phyloP scores from a whole-genome alignment of 2,329 filamentous ascomycete species.

The Colletotrichum costaricense region DNA sequence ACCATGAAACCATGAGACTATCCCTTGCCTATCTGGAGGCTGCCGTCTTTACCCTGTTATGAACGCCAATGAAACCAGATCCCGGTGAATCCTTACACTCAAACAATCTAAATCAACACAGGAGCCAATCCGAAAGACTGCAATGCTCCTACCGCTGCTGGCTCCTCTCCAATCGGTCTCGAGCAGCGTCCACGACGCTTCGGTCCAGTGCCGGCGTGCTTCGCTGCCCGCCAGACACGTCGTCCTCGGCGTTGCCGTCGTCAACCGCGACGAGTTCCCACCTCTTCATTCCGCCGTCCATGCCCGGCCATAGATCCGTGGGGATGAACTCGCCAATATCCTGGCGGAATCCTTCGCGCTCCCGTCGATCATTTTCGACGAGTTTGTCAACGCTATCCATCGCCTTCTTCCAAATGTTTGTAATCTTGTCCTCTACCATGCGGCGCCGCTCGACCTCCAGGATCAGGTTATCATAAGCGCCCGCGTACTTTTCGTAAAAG shows the following conservation, averaged over 20 bases:
- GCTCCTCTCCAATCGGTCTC: slow-evolving; percentile 37
- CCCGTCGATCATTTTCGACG: slow-evolving; percentile 76
- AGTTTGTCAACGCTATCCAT: slow-evolving; percentile 81
- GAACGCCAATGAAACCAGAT: neutral
- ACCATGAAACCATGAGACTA: neutral
- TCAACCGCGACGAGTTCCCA: slow-evolving; percentile 60
- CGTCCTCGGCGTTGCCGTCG: slow-evolving; percentile 40
- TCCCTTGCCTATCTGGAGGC: neutral
- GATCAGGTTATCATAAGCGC: slow-evolving; percentile 85
- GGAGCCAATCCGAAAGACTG: neutral
- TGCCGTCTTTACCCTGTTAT: neutral
- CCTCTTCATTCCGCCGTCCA: slow-evolving; percentile 68
- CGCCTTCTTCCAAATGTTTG: slow-evolving; percentile 80
- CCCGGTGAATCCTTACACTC: neutral
- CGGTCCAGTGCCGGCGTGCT: slow-evolving; percentile 44
- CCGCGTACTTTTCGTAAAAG: slow-evolving; percentile 90
- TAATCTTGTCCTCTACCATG: slow-evolving; percentile 78
- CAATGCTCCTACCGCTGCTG: slow-evolving; percentile 23
- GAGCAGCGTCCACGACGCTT: slow-evolving; percentile 43
- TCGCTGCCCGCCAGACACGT: slow-evolving; percentile 17
- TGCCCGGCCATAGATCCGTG: slow-evolving; percentile 85
- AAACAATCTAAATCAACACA: neutral
- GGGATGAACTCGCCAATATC: slow-evolving; percentile 90
- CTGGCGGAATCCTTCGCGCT: slow-evolving; percentile 81
- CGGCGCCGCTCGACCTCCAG: slow-evolving; percentile 84